Evolutionary conservation across 2,329 filamentous ascomycete species (phyloP), one percentile per base, ranked within the genome.

Genomic region (Byssoonygena ceratinophila): DNA sequence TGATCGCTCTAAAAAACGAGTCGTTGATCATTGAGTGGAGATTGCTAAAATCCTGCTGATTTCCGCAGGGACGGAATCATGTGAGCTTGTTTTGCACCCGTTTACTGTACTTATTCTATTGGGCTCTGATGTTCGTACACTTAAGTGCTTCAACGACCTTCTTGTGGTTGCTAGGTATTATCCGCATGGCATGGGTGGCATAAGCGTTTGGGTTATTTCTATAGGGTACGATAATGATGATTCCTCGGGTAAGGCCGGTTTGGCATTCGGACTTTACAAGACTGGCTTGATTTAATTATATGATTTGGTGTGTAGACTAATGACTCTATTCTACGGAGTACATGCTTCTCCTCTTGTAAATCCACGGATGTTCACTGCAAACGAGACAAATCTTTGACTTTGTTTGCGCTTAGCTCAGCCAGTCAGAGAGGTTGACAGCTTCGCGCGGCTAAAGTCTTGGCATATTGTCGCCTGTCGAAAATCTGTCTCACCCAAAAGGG

Each of bases 1-100:
- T 50, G 70, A 75, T 52, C 66, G 67, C 46, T 54, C 58, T 22
- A 71, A 68, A 58, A 71, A 70, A 62, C 61, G 62, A 47, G 64
- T 63, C 16, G 55, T 55, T 18, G 41, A 50, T 20, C 36, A 52
- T 9, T 55, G 47, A 54, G 31, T 7, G 9, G 37, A 12, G 9
- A 27, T 3, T 25, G 7, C 7, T 32, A 34, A 16, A 12, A 5
- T 18, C 9, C 23, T 1, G 1, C 16, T 12, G 1, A 44, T 44
- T 16, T 7, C 40, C 22, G 14, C 4, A 41, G 20, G 36, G 4
- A 41, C 25, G 8, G 37, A 41, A 41, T 5, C 14, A 3, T 14
- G 11, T 9, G 37, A 12, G 11, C 5, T 23, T 41, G 1, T 12
- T 29, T 43, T n/a, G n/a, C n/a, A n/a, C 40, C 16, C 37, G 4